Conservation (phyloP, 2,329 filamentous ascomycete genomes). For the Fusarium sp. region DNA sequence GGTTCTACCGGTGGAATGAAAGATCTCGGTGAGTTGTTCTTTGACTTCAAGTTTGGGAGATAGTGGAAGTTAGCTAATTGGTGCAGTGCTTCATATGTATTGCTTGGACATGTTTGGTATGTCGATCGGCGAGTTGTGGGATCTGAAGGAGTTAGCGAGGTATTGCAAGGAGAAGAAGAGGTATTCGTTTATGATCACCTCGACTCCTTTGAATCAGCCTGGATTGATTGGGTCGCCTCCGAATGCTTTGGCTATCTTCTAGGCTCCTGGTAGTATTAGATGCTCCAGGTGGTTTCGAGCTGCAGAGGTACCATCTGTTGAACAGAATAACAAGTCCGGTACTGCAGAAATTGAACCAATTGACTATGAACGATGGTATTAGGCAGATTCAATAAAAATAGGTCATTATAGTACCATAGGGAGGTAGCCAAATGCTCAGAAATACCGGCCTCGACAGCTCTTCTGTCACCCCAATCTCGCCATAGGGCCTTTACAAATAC, state of each 20-base stretch:
- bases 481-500: not conserved
- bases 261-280: not conserved
- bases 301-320: too few species aligned
- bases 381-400: rapidly evolving
- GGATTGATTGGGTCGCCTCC: constrained; percentile 31
- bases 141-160: constrained; percentile 61
- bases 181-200: constrained; percentile 71
- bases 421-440: not conserved
- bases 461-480: too few species aligned
- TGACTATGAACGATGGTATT: rapidly evolving
- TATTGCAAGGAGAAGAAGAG: constrained; percentile 61
- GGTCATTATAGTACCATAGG: rapidly evolving
- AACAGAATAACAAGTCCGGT: not conserved
- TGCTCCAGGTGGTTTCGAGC: rapidly evolving
- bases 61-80: not conserved
- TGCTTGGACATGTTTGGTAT: constrained; percentile 62
- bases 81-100: constrained; percentile 57
- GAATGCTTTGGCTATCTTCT: constrained; percentile 39
- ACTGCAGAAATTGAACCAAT: not conserved
- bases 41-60: too few species aligned
- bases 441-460: rapidly evolving
- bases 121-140: constrained; percentile 65
- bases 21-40: constrained; percentile 48
- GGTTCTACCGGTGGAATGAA: constrained; percentile 45
- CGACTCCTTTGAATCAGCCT: constrained; percentile 58